Conservation (phyloP, 148 eudicot species). For the Rhododendron molle region DNA sequence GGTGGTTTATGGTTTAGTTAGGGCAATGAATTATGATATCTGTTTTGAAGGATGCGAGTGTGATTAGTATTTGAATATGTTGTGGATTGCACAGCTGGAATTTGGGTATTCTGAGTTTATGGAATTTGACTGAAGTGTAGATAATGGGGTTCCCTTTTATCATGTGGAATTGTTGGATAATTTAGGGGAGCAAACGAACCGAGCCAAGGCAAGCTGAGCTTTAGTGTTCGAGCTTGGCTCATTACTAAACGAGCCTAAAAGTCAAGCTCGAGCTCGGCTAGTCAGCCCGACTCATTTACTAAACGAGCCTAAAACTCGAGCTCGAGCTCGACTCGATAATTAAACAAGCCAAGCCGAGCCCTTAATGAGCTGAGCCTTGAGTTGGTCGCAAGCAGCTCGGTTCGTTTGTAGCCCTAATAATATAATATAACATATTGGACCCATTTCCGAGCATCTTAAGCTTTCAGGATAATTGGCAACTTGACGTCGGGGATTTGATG, state of each 20-base stretch:
- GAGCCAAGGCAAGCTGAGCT: background rate
- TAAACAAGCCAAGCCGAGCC: too few species aligned
- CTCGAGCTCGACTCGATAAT: background rate
- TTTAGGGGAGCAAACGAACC: background rate
- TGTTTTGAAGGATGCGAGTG: background rate
- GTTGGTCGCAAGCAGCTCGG: too few species aligned
- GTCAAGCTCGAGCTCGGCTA: too few species aligned
- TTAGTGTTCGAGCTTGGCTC: background rate
- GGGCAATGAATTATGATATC: background rate
- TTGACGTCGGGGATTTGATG: background rate
- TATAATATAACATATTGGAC: background rate
- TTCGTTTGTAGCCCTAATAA: too few species aligned
- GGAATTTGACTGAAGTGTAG: background rate
- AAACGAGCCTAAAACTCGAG: background rate
- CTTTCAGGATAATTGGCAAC: background rate
- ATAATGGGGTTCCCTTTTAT: background rate
- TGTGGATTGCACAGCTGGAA: background rate
- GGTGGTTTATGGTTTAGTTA: slow-evolving; percentile 10
- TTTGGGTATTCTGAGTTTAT: background rate
- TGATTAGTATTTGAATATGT: background rate
- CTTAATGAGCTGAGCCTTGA: too few species aligned
- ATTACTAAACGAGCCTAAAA: too few species aligned
- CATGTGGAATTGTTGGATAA: background rate
- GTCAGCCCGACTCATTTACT: too few species aligned
- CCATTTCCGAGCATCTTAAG: background rate